A percentile compares a stretch with the other conserved stretches of the same genome.
These are phyloP conservation scores for Teunomyces gatunensis DNA, from an alignment of 805 yeast genomes.

Conservation along the genomic window DNA sequence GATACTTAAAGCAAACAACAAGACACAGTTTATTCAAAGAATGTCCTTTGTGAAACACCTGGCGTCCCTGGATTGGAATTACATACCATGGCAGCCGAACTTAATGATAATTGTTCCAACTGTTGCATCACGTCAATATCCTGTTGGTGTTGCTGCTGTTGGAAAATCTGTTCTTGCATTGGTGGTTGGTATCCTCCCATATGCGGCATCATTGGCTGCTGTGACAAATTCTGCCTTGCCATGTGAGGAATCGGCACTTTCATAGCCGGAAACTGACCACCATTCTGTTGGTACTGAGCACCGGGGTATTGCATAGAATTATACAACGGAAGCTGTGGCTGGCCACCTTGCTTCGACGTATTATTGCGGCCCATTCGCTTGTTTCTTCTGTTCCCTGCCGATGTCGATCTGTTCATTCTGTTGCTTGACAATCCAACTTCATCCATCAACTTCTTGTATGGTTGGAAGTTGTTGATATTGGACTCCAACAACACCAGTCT, in stretches of 20 bases:
- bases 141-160: slow-evolving; percentile 15
- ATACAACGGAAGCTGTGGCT: not conserved
- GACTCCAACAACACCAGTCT: slow-evolving; percentile 60
- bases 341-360: not conserved
- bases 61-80: slow-evolving; percentile 45
- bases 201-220: not conserved
- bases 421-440: slow-evolving; percentile 72
- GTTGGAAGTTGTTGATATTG: slow-evolving; percentile 57
- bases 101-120: slow-evolving; percentile 44
- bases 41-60: not conserved
- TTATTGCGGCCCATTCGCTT: slow-evolving; percentile 15
- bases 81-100: slow-evolving; percentile 47
- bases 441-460: slow-evolving; percentile 82
- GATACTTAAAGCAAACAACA: not conserved
- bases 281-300: not conserved
- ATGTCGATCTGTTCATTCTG: slow-evolving; percentile 27
- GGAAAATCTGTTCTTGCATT: slow-evolving; percentile 9
- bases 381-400: slow-evolving; percentile 22
- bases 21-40: not conserved
- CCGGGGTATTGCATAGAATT: slow-evolving; percentile 2
- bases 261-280: not conserved
- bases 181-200: slow-evolving; percentile 5
- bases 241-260: not conserved
- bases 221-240: not conserved
- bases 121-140: slow-evolving; percentile 42